phyloP scores from a whole-genome alignment of 2,329 filamentous ascomycete genomes.

The Cytospora leucostoma region DNA sequence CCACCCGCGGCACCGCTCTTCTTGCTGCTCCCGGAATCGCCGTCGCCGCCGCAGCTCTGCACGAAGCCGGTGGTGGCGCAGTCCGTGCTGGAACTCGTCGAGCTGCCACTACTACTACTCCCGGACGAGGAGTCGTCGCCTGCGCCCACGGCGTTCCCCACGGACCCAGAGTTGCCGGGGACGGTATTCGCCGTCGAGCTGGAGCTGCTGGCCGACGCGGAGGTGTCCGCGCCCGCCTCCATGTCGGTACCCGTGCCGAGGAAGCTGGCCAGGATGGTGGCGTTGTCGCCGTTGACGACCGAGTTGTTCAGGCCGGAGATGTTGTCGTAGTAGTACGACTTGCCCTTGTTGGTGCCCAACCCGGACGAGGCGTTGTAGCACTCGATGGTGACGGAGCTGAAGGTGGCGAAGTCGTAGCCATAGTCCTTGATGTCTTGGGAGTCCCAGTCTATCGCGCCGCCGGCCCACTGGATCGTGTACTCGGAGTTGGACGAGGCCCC shows the following conservation, averaged over 20 bases:
- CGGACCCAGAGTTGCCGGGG: slow-evolving; percentile 37
- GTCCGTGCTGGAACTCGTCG: slow-evolving; percentile 28
- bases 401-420: slow-evolving; percentile 85
- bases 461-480: slow-evolving; percentile 90
- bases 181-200: slow-evolving; percentile 29
- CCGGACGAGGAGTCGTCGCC: slow-evolving; percentile 27
- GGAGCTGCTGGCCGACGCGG: slow-evolving; percentile 26
- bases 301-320: slow-evolving; percentile 70
- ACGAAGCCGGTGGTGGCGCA: slow-evolving; percentile 45
- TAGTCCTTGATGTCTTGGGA: slow-evolving; percentile 75
- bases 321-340: slow-evolving; percentile 75
- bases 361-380: slow-evolving; percentile 70
- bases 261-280: slow-evolving; percentile 76
- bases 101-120: slow-evolving; percentile 29
- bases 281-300: slow-evolving; percentile 72
- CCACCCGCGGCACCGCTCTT: slow-evolving; percentile 28
- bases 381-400: slow-evolving; percentile 75
- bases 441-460: slow-evolving; percentile 87
- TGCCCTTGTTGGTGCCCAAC: slow-evolving; percentile 69
- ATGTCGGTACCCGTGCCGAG: slow-evolving; percentile 79
- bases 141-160: slow-evolving; percentile 29
- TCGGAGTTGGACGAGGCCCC: slow-evolving; percentile 75
- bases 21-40: slow-evolving; percentile 25
- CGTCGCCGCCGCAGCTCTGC: slow-evolving; percentile 40
- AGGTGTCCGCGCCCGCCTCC: slow-evolving; percentile 44